These are phyloP conservation scores for Talaromyces trachyspermus DNA, from an alignment of 495 filamentous ascomycete genomes.

Conservation along the genomic window DNA sequence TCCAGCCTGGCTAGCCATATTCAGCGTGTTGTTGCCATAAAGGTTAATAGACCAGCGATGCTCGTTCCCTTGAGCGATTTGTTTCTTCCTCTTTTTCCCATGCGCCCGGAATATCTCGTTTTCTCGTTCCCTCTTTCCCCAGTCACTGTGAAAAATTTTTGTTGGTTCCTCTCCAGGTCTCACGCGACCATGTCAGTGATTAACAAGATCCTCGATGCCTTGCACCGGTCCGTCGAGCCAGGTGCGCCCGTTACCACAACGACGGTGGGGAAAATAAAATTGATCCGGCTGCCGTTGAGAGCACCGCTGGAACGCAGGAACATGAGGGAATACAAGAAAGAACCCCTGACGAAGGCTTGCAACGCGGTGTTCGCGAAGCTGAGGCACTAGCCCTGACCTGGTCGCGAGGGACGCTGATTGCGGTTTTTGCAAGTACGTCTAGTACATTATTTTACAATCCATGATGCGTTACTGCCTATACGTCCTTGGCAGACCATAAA, in stretches of 20 bases:
- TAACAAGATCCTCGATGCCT: no score
- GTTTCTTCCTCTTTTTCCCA: no score
- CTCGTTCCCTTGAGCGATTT: no score
- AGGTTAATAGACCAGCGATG: no score
- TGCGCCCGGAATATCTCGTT: no score
- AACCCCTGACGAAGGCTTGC: conserved; percentile 17
- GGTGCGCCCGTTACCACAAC: conserved; percentile 9
- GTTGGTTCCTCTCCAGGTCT: no score
- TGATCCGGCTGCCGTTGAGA: conserved; percentile 6
- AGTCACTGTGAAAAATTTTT: no score
- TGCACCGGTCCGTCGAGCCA: conserved; percentile 11
- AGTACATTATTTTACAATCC: background rate
- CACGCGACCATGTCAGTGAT: no score
- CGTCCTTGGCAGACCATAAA: no score
- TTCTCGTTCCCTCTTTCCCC: no score
- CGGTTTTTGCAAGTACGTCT: conserved; percentile 33
- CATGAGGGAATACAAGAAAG: background rate
- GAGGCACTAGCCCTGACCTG: conserved; percentile 39
- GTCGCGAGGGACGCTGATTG: conserved; percentile 30
- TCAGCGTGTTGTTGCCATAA: no score
- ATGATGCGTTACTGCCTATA: background rate
- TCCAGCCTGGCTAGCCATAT: no score
- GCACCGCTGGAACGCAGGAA: background rate
- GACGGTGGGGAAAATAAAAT: conserved; percentile 4
- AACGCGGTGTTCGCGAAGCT: conserved; percentile 36